Percentiles rank a stretch among this genome's conserved stretches.
Evolutionary conservation across 2,329 filamentous ascomycete genomes (phyloP).

Genomic region (Ceratocystis cacaofunesta): DNA sequence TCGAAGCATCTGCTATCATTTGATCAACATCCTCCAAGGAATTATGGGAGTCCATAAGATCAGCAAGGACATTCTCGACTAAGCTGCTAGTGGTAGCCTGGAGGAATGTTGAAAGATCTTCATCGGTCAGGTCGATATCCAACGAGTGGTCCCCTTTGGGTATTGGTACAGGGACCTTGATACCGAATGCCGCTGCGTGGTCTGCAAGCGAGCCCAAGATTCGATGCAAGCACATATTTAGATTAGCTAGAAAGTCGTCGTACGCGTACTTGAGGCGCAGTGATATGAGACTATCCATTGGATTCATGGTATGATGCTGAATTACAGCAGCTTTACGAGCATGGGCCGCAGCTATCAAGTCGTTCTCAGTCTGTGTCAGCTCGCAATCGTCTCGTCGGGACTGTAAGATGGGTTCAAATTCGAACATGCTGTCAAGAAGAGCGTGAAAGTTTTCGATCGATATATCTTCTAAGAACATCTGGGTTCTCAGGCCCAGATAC

Average conservation of each 20-base stretch:
- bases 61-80: constrained; percentile 29
- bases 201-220: constrained; percentile 25
- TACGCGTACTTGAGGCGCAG: neutral
- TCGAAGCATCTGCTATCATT: constrained; percentile 14
- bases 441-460: constrained; percentile 4
- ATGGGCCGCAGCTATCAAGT: constrained; percentile 13
- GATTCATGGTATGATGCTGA: constrained; percentile 12
- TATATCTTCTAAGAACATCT: constrained; percentile 15
- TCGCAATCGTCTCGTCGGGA: constrained; percentile 10
- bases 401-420: constrained; percentile 12
- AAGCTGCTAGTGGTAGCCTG: constrained; percentile 30
- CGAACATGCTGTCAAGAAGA: constrained; percentile 16
- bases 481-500: constrained; percentile 15
- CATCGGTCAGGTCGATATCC: constrained; percentile 22
- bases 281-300: neutral
- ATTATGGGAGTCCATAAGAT: constrained; percentile 18
- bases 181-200: constrained; percentile 25
- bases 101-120: constrained; percentile 30
- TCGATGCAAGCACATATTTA: constrained; percentile 24
- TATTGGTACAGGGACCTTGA: constrained; percentile 24
- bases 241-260: constrained; percentile 22
- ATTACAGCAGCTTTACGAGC: constrained; percentile 12
- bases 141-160: constrained; percentile 20
- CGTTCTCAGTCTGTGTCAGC: constrained; percentile 13
- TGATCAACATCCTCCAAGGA: constrained; percentile 17